Evolutionary conservation across 163 green algal genomes (phyloP).

Genomic region (Chlamydomonas reinhardtii): DNA sequence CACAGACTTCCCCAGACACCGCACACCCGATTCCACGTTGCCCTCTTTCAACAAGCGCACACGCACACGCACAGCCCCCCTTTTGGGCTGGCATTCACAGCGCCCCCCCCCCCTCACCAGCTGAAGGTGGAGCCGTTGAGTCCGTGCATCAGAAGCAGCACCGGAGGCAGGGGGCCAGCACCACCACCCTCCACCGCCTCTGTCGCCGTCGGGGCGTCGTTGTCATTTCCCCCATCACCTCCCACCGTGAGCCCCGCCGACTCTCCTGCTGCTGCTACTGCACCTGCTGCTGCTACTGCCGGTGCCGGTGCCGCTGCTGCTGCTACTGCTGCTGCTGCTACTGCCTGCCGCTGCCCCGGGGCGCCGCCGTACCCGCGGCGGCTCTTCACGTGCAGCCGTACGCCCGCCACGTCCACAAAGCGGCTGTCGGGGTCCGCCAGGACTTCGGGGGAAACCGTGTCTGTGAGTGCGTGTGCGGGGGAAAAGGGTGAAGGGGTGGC

Average conservation of each 20-base stretch:
- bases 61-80: too few relatives aligned
- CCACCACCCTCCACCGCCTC: too few relatives aligned
- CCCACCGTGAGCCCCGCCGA: too few relatives aligned
- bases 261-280: background rate
- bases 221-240: background rate
- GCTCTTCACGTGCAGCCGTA: slow-evolving; percentile 34
- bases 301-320: background rate
- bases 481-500: too few relatives aligned
- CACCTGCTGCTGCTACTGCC: background rate
- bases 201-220: background rate
- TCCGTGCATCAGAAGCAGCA: slow-evolving; percentile 45
- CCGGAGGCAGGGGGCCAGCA: background rate
- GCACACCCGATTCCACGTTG: too few relatives aligned
- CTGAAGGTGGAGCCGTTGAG: slow-evolving; percentile 41
- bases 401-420: slow-evolving; percentile 15
- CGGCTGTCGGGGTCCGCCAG: slow-evolving; percentile 39
- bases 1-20: too few relatives aligned
- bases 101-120: slow-evolving; percentile 41
- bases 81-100: too few relatives aligned
- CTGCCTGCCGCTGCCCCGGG: background rate
- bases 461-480: background rate
- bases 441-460: slow-evolving; percentile 11
- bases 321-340: background rate
- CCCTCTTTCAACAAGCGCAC: too few relatives aligned
- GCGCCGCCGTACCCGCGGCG: background rate